Percentiles rank a stretch among this genome's conserved stretches.
Evolutionary conservation across 306 rosid species (phyloP).

Genomic region (Begonia fuchsioides): DNA sequence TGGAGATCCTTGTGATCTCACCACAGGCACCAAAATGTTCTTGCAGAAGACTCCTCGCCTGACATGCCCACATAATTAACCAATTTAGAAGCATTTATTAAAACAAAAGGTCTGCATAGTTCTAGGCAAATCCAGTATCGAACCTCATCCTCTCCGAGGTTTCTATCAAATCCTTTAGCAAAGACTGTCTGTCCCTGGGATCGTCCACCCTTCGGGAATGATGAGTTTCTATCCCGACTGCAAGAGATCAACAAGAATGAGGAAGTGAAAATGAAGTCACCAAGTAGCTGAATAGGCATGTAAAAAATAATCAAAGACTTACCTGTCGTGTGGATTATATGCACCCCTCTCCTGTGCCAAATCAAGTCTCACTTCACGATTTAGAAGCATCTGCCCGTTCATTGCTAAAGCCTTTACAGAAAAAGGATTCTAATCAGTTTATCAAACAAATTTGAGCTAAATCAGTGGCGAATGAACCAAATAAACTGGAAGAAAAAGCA

Average conservation of each 20-base stretch:
- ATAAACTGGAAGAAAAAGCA: no score
- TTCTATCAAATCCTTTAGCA: conserved; percentile 56
- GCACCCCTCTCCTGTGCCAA: conserved; percentile 58
- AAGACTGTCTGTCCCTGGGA: conserved; percentile 28
- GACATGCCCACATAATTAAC: neutral
- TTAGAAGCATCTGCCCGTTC: conserved; percentile 30
- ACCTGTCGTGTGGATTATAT: conserved; percentile 45
- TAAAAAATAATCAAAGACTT: neutral
- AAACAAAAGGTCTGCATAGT: neutral
- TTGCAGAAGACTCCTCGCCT: conserved; percentile 38
- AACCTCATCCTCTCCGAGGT: conserved; percentile 63
- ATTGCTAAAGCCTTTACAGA: conserved; percentile 40
- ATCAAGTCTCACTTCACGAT: conserved; percentile 49
- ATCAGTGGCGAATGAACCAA: neutral
- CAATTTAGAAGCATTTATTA: neutral
- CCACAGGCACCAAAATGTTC: conserved; percentile 57
- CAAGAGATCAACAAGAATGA: neutral
- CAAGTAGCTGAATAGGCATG: no score
- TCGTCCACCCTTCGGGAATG: conserved; percentile 34
- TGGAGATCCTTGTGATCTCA: conserved; percentile 46
- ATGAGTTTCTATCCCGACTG: conserved; percentile 34
- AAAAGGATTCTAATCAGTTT: neutral
- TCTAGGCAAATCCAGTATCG: neutral
- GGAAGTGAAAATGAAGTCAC: neutral
- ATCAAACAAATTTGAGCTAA: neutral